Conservation (phyloP, 192 early-diverging fungal genomes). For the Entomortierella parvispora region DNA sequence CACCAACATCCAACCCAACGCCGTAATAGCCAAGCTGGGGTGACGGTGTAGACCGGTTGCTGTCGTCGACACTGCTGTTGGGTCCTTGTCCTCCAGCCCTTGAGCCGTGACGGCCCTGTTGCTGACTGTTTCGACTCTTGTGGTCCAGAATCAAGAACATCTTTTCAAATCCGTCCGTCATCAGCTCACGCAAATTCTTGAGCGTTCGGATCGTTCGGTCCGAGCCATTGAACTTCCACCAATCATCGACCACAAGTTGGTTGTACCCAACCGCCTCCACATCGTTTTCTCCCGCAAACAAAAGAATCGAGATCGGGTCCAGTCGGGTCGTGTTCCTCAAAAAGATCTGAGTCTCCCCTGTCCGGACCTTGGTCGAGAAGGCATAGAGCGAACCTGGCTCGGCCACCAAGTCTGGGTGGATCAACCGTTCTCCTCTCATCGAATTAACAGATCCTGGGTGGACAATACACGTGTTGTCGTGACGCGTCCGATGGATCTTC, state of each 20-base stretch:
- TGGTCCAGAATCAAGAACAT: conserved; percentile 51
- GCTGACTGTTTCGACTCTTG: conserved; percentile 38
- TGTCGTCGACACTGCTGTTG: conserved; percentile 13
- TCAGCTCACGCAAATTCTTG: conserved; percentile 31
- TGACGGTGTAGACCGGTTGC: conserved; percentile 41
- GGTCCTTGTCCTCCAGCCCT: conserved; percentile 1
- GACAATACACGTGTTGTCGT: conserved; percentile 52
- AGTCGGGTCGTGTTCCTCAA: conserved; percentile 52
- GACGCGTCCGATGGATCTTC: conserved; percentile 49
- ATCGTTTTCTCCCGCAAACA: conserved; percentile 56
- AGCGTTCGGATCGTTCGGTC: conserved; percentile 33
- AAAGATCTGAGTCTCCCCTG: conserved; percentile 51
- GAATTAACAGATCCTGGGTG: conserved; percentile 58
- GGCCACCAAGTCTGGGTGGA: conserved; percentile 22
- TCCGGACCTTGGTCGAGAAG: conserved; percentile 53
- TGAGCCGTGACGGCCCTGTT: conserved; percentile 11
- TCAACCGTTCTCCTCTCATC: conserved; percentile 38
- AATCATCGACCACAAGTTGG: conserved; percentile 50
- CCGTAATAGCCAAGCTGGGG: conserved; percentile 50
- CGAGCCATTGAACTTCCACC: conserved; percentile 54
- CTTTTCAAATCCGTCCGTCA: conserved; percentile 50
- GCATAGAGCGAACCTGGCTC: conserved; percentile 55
- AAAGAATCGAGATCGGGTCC: conserved; percentile 51
- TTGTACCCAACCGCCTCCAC: conserved; percentile 37
- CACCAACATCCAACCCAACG: conserved; percentile 26